Base-by-base conservation (phyloP, 106 monocot genomes). In the Acanthochlamys bracteata region DNA sequence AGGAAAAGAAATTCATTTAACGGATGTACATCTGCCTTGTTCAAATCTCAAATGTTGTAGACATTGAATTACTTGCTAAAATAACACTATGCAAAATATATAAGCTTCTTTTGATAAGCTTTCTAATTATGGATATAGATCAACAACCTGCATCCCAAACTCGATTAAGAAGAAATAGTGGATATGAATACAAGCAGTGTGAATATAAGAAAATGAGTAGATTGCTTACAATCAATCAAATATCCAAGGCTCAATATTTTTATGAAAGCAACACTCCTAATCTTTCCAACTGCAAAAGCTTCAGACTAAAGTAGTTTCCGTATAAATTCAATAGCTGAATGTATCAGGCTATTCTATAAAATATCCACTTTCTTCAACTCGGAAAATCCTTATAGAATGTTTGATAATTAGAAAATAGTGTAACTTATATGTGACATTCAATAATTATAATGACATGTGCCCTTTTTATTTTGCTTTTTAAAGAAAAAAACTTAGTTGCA, bases 291-390 rank as follows among this genome's bases (percentile, higher is more conserved):
- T 49, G 49, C 15, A 49, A 12, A 49, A 49, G 49, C 17, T 49
- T 49, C 49, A 49, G 17, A 49, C 49, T 14, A 14, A 49, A 49
- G 12, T 14, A 49, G 15, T 49, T 49, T 17, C 17, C 2, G 17
- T 1, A 49, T 14, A 10, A 49, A 9, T 49, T 49, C 9, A 49
- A 17, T 14, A 49, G 49, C 17, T 49, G 9, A 49, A 49, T 49
- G 2, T 49, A 49, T 49, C 49, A 2, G 49, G 49, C 49, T 49
- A 49, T 49, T 49, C 49, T 10, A 49, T 49, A 49, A 3, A 4
- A 49, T 49, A 49, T 49, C 49, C 49, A 49, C 49, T 49, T 17
- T 49, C 49, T 49, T 49, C 49, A 49, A 49, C 49, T 49, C 49
- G 49, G 49, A 49, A 49, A 49, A 49, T 49, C 49, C 49, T 49